Base-by-base conservation (phyloP, 2,329 filamentous ascomycete genomes). In the Rugonectria rugulosa region DNA sequence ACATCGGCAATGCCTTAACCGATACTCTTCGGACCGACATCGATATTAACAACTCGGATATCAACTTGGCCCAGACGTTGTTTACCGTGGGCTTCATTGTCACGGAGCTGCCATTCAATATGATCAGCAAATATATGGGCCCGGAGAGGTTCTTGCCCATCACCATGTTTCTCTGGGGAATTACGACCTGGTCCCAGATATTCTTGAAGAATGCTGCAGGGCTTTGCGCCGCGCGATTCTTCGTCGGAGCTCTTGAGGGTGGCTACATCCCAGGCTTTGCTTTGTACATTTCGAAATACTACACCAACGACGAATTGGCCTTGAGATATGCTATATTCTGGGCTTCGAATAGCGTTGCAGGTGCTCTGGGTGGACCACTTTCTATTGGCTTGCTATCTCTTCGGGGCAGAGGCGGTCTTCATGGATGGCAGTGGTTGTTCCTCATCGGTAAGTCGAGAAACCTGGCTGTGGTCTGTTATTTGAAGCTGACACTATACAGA, bases 21-120 rank as follows among this genome's bases (percentile, higher is more conserved):
- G 81, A 82, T 34, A 78, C 74, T 3, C 75, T 84, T 37, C 73
- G 78, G 12, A 55, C 72, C 3, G 81, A 84, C 52, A 73, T 83
- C 6, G 68, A 72, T 12, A 75, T 84, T 49, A 75, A 73, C 1
- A 81, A 81, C 29, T 74, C 79, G 45, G 75, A 83, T 42, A 77
- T 83, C 61, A 84, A 83, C 46, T 60, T 81, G 7, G 80, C 81
- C 0, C 76, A 80, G n/a, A 79, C 80, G 47, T 71, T 84, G 15
- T 72, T 81, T 10, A 79, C 77, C 0, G 74, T 77, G 2, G 80
- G 80, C 1, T 81, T 83, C 38, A 75, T 83, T 8, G 61, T 83
- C 5, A 73, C 75, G 5, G 74, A 80, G 48, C 7, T 71, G 0
- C 69, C 69, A 0, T 70, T 70, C 53, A 71, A 70, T 37, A 48